Evolutionary conservation across 2,329 filamentous ascomycete species (phyloP).

Genomic region (Xylariaceae sp.): DNA sequence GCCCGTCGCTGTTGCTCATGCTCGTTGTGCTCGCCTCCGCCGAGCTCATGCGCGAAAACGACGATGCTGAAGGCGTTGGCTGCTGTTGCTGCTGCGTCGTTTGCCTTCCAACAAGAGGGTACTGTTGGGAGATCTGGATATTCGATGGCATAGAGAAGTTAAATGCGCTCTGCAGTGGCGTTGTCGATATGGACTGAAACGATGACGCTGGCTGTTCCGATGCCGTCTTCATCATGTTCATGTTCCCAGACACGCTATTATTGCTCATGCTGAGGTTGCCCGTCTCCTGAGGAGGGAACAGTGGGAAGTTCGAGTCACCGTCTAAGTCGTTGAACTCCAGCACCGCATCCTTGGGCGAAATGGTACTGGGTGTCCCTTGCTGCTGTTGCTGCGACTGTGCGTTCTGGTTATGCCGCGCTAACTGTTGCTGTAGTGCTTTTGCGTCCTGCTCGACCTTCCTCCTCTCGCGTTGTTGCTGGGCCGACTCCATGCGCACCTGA

Average conservation of each 20-base stretch:
- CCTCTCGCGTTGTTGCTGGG: conserved; percentile 60
- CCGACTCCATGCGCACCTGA: conserved; percentile 48
- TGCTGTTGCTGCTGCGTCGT: conserved; percentile 28
- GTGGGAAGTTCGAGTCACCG: conserved; percentile 64
- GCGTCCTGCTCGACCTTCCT: conserved; percentile 60
- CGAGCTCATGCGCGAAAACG: conserved; percentile 41
- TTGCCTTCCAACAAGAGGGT: conserved; percentile 37
- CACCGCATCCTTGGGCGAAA: conserved; percentile 90
- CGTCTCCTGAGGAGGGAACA: conserved; percentile 65
- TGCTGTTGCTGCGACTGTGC: conserved; percentile 33
- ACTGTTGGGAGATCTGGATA: conserved; percentile 32
- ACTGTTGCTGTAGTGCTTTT: conserved; percentile 41
- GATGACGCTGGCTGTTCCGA: conserved; percentile 28
- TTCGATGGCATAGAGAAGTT: conserved; percentile 39
- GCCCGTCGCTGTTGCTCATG: conserved; percentile 34
- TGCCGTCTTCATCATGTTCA: conserved; percentile 10
- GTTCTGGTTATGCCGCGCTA: conserved; percentile 37
- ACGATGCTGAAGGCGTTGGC: conserved; percentile 39
- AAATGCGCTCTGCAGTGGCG: conserved; percentile 28
- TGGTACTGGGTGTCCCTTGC: conserved; percentile 68
- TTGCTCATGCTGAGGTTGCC: conserved; percentile 38
- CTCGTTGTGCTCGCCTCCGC: conserved; percentile 39
- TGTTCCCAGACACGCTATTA: conserved; percentile 17
- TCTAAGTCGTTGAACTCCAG: conserved; percentile 79
- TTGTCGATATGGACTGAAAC: conserved; percentile 27